A percentile compares a stretch with the other conserved stretches of the same genome.
Evolutionary conservation across 2,329 filamentous ascomycete species (phyloP).

Genomic region (Fusarium praegraminearum): DNA sequence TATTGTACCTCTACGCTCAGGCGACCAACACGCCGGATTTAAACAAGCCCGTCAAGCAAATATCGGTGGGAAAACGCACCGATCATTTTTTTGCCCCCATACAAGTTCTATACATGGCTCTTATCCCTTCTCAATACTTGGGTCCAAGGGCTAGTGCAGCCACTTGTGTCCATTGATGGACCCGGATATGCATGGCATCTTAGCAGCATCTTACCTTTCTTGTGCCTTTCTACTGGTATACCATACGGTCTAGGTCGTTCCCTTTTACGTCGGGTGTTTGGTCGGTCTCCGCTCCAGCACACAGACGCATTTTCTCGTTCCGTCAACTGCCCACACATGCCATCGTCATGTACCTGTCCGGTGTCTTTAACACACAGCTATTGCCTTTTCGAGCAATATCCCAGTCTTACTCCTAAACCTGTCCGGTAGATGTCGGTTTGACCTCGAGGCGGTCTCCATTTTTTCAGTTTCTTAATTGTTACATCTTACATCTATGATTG

Average conservation of each 20-base stretch:
- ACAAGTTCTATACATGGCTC: constrained; percentile 40
- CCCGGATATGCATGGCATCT: constrained; percentile 50
- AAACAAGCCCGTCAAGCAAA: constrained; percentile 24
- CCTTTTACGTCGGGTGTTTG: constrained; percentile 38
- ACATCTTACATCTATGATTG: constrained; percentile 37
- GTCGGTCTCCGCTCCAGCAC: constrained; percentile 40
- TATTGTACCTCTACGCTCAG: constrained; percentile 27
- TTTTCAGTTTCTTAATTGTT: constrained; percentile 33
- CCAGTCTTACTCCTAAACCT: constrained; percentile 30
- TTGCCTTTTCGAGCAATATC: constrained; percentile 42
- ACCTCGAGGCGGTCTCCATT: constrained; percentile 20
- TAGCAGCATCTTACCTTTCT: constrained; percentile 44
- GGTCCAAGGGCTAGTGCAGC: constrained; percentile 50
- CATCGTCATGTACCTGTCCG: constrained; percentile 36
- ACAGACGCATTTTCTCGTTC: constrained; percentile 32
- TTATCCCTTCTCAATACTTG: constrained; percentile 35
- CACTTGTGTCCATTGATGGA: constrained; percentile 47
- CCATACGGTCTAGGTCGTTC: constrained; percentile 35
- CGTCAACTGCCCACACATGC: constrained; percentile 23
- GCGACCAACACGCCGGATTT: constrained; percentile 29
- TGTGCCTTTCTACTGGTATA: constrained; percentile 30
- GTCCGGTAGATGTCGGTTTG: constrained; percentile 26
- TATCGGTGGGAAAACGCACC: constrained; percentile 35
- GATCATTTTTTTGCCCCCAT: constrained; percentile 33
- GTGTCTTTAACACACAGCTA: constrained; percentile 41